Percentiles rank a stretch among this genome's conserved stretches.
Evolutionary conservation across 768 basidiomycete genomes (phyloP).

Genomic region (Lactarius akahatsu): DNA sequence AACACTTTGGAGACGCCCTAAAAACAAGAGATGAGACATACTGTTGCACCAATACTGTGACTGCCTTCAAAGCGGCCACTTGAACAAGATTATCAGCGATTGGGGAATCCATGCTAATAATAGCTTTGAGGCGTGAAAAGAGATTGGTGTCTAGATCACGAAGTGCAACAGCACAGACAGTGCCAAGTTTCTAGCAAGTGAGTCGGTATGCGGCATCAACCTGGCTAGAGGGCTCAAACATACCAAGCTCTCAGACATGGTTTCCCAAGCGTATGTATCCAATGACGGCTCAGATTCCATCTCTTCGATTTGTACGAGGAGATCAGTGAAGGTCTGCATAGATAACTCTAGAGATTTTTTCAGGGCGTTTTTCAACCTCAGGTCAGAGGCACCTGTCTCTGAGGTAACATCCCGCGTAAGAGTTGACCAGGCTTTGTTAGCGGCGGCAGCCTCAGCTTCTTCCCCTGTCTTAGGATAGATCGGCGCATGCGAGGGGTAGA

Average conservation of each 20-base stretch:
- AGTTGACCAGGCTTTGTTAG: conserved; percentile 76
- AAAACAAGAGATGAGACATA: conserved; percentile 34
- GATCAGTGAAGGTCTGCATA: conserved; percentile 73
- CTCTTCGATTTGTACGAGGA: conserved; percentile 76
- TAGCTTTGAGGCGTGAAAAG: conserved; percentile 62
- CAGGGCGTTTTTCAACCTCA: conserved; percentile 36
- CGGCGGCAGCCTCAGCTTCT: conserved; percentile 74
- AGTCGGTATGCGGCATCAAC: background rate
- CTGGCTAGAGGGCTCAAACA: conserved; percentile 30
- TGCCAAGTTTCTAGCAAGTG: conserved; percentile 70
- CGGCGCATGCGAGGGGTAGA: conserved; percentile 38
- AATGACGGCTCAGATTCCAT: conserved; percentile 76
- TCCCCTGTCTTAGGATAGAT: conserved; percentile 28
- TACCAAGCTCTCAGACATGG: conserved; percentile 87
- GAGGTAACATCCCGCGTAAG: conserved; percentile 56
- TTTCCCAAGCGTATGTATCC: conserved; percentile 92
- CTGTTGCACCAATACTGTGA: conserved; percentile 83
- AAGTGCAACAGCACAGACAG: conserved; percentile 74
- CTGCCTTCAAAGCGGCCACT: conserved; percentile 85
- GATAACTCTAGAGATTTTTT: conserved; percentile 56
- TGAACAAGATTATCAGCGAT: conserved; percentile 82
- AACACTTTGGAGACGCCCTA: background rate
- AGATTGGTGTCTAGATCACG: conserved; percentile 67
- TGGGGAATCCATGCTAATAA: conserved; percentile 80
- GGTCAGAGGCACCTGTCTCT: conserved; percentile 42